Evolutionary conservation across 1,284 basidiomycete genomes (phyloP).

Genomic region (Chalciporus sp.): DNA sequence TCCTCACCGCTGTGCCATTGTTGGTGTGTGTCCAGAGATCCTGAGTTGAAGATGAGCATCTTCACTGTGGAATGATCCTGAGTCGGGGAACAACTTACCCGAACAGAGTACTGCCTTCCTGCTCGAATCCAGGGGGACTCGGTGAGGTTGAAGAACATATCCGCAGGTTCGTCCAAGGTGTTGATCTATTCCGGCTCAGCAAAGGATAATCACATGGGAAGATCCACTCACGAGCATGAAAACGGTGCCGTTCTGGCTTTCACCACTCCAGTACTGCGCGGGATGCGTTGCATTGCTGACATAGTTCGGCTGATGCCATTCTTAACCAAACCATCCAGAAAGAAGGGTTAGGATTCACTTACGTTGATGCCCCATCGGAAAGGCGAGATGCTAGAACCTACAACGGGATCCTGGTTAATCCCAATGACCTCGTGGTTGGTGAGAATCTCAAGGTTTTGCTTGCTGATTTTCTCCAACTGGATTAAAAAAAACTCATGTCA

Average conservation of each 20-base stretch:
- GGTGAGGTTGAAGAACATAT: conserved; percentile 64
- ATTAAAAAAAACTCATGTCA: not conserved
- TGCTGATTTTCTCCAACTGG: conserved; percentile 52
- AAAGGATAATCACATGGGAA: not conserved
- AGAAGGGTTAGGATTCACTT: conserved; percentile 16
- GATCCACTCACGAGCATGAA: conserved; percentile 50
- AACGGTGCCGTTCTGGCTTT: conserved; percentile 54
- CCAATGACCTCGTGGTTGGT: conserved; percentile 66
- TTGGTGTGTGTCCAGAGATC: conserved; percentile 71
- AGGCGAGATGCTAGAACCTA: conserved; percentile 61
- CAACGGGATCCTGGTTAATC: conserved; percentile 67
- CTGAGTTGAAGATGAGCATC: conserved; percentile 35
- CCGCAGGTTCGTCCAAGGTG: conserved; percentile 52
- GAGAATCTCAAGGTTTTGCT: conserved; percentile 54
- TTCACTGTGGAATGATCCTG: not conserved
- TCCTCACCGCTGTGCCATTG: conserved; percentile 66
- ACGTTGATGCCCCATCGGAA: conserved; percentile 71
- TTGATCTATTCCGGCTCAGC: conserved; percentile 42
- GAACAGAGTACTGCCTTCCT: conserved; percentile 61
- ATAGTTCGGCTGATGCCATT: conserved; percentile 48
- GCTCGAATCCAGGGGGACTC: conserved; percentile 73
- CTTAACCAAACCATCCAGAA: not conserved
- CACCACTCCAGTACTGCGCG: conserved; percentile 62
- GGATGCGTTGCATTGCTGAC: conserved; percentile 51
- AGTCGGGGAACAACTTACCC: conserved; percentile 39